These are phyloP conservation scores for Ceratocystis destructans DNA, from an alignment of 2,329 filamentous ascomycete genomes.

Conservation along the genomic window DNA sequence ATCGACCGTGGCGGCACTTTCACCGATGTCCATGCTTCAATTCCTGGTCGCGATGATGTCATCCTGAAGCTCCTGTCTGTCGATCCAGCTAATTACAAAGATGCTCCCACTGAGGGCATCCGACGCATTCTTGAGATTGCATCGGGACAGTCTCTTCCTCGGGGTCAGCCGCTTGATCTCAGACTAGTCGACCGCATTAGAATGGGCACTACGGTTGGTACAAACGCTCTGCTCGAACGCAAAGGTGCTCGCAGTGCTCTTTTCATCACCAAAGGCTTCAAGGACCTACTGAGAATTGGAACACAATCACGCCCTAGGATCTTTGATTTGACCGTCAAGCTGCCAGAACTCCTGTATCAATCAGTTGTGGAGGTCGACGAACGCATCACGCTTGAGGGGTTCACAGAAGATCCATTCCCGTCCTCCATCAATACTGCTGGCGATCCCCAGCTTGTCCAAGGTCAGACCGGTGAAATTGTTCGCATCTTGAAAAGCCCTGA, in stretches of 20 bases:
- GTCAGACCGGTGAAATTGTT: conserved; percentile 54
- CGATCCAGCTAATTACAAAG: conserved; percentile 78
- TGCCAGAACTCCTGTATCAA: conserved; percentile 78
- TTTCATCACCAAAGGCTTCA: conserved; percentile 77
- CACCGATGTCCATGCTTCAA: conserved; percentile 80
- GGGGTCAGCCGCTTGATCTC: conserved; percentile 69
- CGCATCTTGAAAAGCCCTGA: conserved; percentile 49
- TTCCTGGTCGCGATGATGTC: conserved; percentile 56
- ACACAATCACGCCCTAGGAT: conserved; percentile 84
- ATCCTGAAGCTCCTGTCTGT: conserved; percentile 82
- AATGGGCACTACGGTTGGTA: conserved; percentile 92
- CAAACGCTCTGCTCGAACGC: conserved; percentile 77
- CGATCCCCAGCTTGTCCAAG: conserved; percentile 54
- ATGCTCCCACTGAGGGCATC: conserved; percentile 85
- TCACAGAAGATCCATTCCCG: conserved; percentile 70
- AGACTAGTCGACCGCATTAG: conserved; percentile 76
- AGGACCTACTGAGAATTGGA: conserved; percentile 75
- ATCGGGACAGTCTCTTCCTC: conserved; percentile 58
- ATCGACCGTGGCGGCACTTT: conserved; percentile 79
- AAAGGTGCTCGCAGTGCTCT: conserved; percentile 83
- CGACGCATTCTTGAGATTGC: conserved; percentile 72
- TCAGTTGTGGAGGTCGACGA: conserved; percentile 81
- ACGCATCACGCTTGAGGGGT: conserved; percentile 80
- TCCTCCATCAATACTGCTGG: conserved; percentile 46
- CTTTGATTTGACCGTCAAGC: conserved; percentile 76